Evolutionary conservation across 371 early-diverging fungal species (phyloP).

Genomic region (Synchytrium microbalum): DNA sequence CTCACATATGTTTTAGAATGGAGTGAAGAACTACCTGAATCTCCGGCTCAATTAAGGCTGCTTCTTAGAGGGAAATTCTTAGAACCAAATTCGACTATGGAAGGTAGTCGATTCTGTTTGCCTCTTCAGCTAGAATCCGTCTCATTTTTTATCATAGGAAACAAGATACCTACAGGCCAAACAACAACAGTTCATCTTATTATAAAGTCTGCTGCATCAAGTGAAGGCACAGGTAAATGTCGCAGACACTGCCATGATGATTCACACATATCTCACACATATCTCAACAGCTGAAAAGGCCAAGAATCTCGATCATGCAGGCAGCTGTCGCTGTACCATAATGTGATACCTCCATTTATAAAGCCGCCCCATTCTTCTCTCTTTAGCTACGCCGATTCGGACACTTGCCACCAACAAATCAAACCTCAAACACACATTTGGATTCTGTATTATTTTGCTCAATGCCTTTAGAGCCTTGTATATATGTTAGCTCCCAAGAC

Average conservation of each 20-base stretch:
- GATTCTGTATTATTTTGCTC: too few relatives aligned
- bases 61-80: constrained; percentile 30
- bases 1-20: too few relatives aligned
- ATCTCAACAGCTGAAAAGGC: neutral
- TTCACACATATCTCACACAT: neutral
- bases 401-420: too few relatives aligned
- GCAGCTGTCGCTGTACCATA: neutral
- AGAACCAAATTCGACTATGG: constrained; percentile 13
- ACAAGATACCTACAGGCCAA: constrained; percentile 21
- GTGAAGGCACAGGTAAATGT: constrained; percentile 14
- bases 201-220: constrained; percentile 17
- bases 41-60: constrained; percentile 17
- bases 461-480: too few relatives aligned
- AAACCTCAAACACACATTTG: too few relatives aligned
- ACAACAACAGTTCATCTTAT: constrained; percentile 34
- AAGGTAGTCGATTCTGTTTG: constrained; percentile 4
- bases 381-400: too few relatives aligned
- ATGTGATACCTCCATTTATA: neutral
- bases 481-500: too few relatives aligned
- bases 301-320: neutral
- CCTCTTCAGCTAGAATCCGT: constrained; percentile 4
- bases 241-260: neutral
- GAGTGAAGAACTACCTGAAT: constrained; percentile 27
- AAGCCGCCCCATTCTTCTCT: too few relatives aligned
- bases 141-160: neutral